A percentile compares a stretch with the other conserved stretches of the same genome.
Evolutionary conservation across 2,329 filamentous ascomycete genomes (phyloP).

Genomic region (Alternaria novae-zelandiae): DNA sequence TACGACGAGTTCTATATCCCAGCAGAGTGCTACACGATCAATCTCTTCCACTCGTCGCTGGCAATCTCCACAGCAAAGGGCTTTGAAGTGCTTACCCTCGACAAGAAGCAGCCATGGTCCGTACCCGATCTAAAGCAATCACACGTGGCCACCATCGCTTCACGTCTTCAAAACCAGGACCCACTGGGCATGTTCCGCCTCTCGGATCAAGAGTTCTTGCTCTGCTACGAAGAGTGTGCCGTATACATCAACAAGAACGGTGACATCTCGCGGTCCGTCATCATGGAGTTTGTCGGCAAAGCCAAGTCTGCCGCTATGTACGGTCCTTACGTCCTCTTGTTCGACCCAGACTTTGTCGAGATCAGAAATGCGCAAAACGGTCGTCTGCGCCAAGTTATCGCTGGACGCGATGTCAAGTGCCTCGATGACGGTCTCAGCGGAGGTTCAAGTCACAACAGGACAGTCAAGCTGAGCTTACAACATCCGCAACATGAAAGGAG

Average conservation of each 20-base stretch:
- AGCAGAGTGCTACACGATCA: slow-evolving; percentile 91
- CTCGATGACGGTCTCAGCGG: slow-evolving; percentile 71
- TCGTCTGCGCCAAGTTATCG: slow-evolving; percentile 89
- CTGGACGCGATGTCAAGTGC: slow-evolving; percentile 86
- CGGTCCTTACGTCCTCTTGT: slow-evolving; percentile 88
- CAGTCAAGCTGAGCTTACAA: slow-evolving; percentile 93
- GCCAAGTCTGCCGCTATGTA: slow-evolving; percentile 87
- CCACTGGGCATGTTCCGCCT: slow-evolving; percentile 97
- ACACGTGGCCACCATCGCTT: slow-evolving; percentile 83
- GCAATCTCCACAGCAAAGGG: slow-evolving; percentile 90
- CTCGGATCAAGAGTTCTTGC: slow-evolving; percentile 78
- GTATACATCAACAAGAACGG: slow-evolving; percentile 99
- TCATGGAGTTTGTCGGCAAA: slow-evolving; percentile 99
- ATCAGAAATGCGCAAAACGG: slow-evolving; percentile 97
- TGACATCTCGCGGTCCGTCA: slow-evolving; percentile 89
- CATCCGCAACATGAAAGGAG: slow-evolving; percentile 85
- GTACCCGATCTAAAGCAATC: slow-evolving; percentile 84
- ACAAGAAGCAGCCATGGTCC: slow-evolving; percentile 95
- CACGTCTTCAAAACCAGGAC: slow-evolving; percentile 79
- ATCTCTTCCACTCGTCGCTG: slow-evolving; percentile 93
- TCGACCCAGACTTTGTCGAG: slow-evolving; percentile 96
- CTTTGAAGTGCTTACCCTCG: slow-evolving; percentile 93
- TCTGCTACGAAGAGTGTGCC: slow-evolving; percentile 93
- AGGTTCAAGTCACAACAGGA: slow-evolving; percentile 61
- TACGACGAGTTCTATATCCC: slow-evolving; percentile 99